Percentiles rank a stretch among this genome's conserved stretches.
phyloP scores from a whole-genome alignment of 805 yeast species.

The Blastobotrys muscicola region DNA sequence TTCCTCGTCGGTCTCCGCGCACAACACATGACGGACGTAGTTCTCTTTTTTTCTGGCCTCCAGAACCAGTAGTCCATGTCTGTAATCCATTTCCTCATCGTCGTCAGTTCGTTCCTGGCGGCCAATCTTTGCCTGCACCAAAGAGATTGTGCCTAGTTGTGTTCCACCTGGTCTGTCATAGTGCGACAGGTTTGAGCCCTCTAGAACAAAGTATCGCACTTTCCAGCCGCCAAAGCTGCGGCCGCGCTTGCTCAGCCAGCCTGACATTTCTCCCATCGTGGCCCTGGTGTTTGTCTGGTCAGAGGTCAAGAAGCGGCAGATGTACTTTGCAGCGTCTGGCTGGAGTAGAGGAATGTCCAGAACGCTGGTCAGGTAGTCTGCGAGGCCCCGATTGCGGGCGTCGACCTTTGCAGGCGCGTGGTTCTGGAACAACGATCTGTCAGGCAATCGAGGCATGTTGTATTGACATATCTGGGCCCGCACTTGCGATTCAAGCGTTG shows the following conservation, averaged over 20 bases:
- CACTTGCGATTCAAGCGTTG: constrained; percentile 50
- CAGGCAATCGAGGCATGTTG: constrained; percentile 55
- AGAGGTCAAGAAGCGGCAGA: constrained; percentile 58
- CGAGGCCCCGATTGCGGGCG: constrained; percentile 43
- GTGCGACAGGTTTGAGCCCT: constrained; percentile 47
- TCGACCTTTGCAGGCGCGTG: constrained; percentile 61
- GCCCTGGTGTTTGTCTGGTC: constrained; percentile 29
- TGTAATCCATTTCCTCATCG: constrained; percentile 19
- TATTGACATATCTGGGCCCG: constrained; percentile 38
- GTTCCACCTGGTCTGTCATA: constrained; percentile 50
- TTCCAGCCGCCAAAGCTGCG: constrained; percentile 67
- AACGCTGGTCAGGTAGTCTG: constrained; percentile 49
- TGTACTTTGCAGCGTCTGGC: constrained; percentile 37
- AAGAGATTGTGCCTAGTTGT: constrained; percentile 41
- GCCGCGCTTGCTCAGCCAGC: constrained; percentile 52
- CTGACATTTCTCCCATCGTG: constrained; percentile 35
- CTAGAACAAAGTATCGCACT: constrained; percentile 56
- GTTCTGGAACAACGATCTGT: constrained; percentile 44
- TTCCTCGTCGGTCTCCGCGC: constrained; percentile 72
- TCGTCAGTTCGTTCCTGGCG: constrained; percentile 21
- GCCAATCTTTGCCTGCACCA: constrained; percentile 47
- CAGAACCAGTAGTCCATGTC: constrained; percentile 49
- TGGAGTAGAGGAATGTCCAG: constrained; percentile 52
- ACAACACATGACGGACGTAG: constrained; percentile 42
- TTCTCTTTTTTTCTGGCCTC: constrained; percentile 31